Percentiles rank a stretch among this genome's conserved stretches.
Evolutionary conservation across 2,329 filamentous ascomycete genomes (phyloP).

Genomic region (Ceratocystis colombiana): DNA sequence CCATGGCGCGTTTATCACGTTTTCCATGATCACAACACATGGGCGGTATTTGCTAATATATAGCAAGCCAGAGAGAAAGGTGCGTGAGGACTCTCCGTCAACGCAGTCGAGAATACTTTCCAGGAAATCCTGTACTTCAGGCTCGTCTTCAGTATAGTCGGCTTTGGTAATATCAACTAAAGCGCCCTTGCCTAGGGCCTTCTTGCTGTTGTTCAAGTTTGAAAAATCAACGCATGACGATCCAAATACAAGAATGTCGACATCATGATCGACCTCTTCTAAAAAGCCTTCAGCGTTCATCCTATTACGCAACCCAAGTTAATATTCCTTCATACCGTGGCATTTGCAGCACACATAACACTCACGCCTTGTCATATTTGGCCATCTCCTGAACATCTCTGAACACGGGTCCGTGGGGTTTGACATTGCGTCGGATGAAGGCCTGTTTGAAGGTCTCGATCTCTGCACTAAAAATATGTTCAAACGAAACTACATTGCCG

Average conservation of each 20-base stretch:
- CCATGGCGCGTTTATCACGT: slow-evolving; percentile 56
- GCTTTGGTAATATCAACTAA: slow-evolving; percentile 41
- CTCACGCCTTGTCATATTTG: slow-evolving; percentile 39
- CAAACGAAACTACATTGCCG: slow-evolving; percentile 35
- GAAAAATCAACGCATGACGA: slow-evolving; percentile 72
- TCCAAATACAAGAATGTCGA: slow-evolving; percentile 60
- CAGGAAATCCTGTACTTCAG: slow-evolving; percentile 35
- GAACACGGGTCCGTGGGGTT: slow-evolving; percentile 42
- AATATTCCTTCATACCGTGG: not conserved
- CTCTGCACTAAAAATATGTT: slow-evolving; percentile 53
- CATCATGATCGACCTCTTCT: slow-evolving; percentile 43
- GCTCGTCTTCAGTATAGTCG: slow-evolving; percentile 13
- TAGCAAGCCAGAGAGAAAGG: slow-evolving; percentile 50
- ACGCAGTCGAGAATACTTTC: slow-evolving; percentile 45
- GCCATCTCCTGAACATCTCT: slow-evolving; percentile 50
- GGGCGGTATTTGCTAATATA: slow-evolving; percentile 50
- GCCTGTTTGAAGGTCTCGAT: slow-evolving; percentile 55
- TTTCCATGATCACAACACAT: slow-evolving; percentile 59
- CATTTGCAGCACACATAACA: slow-evolving; percentile 22
- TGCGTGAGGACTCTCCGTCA: slow-evolving; percentile 54
- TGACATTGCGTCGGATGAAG: slow-evolving; percentile 53
- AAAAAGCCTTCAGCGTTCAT: slow-evolving; percentile 58
- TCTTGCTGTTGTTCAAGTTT: slow-evolving; percentile 45
- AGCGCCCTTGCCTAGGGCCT: slow-evolving; percentile 34
- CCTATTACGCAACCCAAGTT: slow-evolving; percentile 31